Evolutionary conservation across 2,329 filamentous ascomycete genomes (phyloP).

Genomic region (Alternaria triticimaculans): DNA sequence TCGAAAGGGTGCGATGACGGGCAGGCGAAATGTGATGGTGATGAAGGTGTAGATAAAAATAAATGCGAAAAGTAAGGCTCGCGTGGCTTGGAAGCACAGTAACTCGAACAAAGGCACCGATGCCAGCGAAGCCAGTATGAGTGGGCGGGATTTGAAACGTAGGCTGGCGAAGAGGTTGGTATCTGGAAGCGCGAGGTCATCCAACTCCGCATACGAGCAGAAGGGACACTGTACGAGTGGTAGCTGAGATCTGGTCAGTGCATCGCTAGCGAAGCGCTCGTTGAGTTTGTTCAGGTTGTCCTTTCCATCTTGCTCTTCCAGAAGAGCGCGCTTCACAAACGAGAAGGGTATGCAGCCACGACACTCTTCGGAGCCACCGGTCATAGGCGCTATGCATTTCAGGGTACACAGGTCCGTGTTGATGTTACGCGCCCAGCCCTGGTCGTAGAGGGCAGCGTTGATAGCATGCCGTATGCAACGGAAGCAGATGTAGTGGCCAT

Average conservation of each 20-base stretch:
- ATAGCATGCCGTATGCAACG: constrained; percentile 82
- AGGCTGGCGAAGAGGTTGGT: constrained; percentile 35
- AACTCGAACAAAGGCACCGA: constrained; percentile 43
- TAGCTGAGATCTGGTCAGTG: constrained; percentile 73
- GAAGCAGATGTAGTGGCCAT: constrained; percentile 78
- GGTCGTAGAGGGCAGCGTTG: constrained; percentile 89
- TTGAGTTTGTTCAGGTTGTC: constrained; percentile 79
- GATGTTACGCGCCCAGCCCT: constrained; percentile 86
- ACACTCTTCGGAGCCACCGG: constrained; percentile 62
- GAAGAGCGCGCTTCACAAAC: constrained; percentile 75
- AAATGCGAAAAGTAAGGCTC: constrained; percentile 63
- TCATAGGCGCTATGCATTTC: constrained; percentile 79
- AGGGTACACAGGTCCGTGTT: constrained; percentile 75
- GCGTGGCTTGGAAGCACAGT: constrained; percentile 48
- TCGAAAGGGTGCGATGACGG: constrained; percentile 55
- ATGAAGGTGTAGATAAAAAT: constrained; percentile 44
- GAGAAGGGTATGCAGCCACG: constrained; percentile 72
- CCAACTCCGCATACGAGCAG: constrained; percentile 88
- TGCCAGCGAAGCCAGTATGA: constrained; percentile 32
- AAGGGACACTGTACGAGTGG: constrained; percentile 86
- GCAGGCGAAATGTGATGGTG: constrained; percentile 32
- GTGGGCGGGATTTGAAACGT: constrained; percentile 40
- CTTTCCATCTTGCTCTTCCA: constrained; percentile 70
- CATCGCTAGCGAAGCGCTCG: constrained; percentile 78
- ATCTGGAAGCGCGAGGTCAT: constrained; percentile 54